These are phyloP conservation scores for Candida rishiriensis DNA, from an alignment of 805 yeast species.

Conservation along the genomic window DNA sequence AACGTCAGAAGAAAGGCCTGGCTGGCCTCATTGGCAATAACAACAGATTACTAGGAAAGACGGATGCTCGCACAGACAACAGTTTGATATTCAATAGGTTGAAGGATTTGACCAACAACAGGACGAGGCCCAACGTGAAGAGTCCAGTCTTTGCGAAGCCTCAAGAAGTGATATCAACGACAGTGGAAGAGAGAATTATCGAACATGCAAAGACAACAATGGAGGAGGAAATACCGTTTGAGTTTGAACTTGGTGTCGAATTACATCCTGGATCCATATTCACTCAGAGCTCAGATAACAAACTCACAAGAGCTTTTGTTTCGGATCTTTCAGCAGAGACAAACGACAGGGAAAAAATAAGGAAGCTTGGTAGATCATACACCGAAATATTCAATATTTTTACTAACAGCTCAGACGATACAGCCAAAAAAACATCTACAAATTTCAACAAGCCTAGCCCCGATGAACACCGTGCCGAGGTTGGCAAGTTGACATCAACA, in stretches of 20 bases:
- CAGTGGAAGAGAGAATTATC: no score
- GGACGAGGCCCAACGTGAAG: no score
- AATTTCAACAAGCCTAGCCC: slow-evolving; percentile 75
- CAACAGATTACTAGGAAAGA: background rate
- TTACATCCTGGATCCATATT: slow-evolving; percentile 1
- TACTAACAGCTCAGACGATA: slow-evolving; percentile 39
- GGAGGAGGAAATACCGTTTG: slow-evolving; percentile 5
- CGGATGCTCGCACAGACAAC: no score
- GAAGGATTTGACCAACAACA: no score
- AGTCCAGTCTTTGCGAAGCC: no score
- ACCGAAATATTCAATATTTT: slow-evolving; percentile 11
- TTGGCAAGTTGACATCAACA: slow-evolving; percentile 24
- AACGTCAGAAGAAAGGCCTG: background rate
- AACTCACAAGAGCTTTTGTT: slow-evolving; percentile 7
- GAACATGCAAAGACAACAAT: no score
- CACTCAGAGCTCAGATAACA: slow-evolving; percentile 9
- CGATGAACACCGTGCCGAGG: slow-evolving; percentile 48
- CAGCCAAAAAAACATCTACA: slow-evolving; percentile 36
- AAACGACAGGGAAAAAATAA: slow-evolving; percentile 5
- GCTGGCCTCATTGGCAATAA: background rate
- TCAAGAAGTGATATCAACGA: no score
- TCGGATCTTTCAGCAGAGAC: background rate
- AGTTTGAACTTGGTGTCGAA: slow-evolving; percentile 4
- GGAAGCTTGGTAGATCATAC: slow-evolving; percentile 3
- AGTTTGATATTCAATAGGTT: no score